Evolutionary conservation across 2,329 filamentous ascomycete genomes (phyloP).

Genomic region (Neopestalotiopsis sp.): DNA sequence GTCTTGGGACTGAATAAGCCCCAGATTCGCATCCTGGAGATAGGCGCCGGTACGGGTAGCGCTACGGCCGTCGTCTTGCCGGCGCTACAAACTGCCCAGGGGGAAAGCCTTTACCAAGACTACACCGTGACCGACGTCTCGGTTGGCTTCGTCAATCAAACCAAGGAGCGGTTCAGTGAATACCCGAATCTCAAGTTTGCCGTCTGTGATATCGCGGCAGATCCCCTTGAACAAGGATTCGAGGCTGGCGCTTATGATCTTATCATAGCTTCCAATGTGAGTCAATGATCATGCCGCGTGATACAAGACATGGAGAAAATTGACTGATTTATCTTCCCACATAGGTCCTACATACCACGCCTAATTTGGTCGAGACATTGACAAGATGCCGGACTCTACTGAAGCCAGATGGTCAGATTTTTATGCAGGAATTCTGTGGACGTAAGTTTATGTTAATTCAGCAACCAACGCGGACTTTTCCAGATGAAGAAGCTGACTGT

Average conservation of each 20-base stretch:
- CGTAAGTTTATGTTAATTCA: not conserved
- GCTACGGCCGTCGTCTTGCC: not conserved
- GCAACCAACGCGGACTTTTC: not conserved
- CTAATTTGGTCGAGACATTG: constrained; percentile 21
- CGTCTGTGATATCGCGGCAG: constrained; percentile 11
- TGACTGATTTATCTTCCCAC: not conserved
- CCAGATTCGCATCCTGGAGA: constrained; percentile 14
- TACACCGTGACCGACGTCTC: constrained; percentile 29
- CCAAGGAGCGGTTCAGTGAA: constrained; percentile 23
- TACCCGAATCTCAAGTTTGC: constrained; percentile 17
- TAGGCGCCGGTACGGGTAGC: constrained; percentile 19
- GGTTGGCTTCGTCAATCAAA: constrained; percentile 24
- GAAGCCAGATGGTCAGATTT: constrained; percentile 21
- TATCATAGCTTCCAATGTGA: constrained; percentile 15
- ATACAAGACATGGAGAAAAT: too few relatives aligned
- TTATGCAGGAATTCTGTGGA: constrained; percentile 20
- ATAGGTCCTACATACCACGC: constrained; percentile 27
- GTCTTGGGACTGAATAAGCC: constrained; percentile 9
- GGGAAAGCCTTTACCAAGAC: constrained; percentile 12
- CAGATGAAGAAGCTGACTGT: not conserved
- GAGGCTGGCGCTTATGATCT: constrained; percentile 10
- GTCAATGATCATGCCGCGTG: not conserved
- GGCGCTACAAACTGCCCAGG: not conserved
- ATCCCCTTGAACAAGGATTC: constrained; percentile 19
- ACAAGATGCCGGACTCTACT: constrained; percentile 23